phyloP scores from a whole-genome alignment of 345 rosid genomes.

The Raphanus raphanistrum region DNA sequence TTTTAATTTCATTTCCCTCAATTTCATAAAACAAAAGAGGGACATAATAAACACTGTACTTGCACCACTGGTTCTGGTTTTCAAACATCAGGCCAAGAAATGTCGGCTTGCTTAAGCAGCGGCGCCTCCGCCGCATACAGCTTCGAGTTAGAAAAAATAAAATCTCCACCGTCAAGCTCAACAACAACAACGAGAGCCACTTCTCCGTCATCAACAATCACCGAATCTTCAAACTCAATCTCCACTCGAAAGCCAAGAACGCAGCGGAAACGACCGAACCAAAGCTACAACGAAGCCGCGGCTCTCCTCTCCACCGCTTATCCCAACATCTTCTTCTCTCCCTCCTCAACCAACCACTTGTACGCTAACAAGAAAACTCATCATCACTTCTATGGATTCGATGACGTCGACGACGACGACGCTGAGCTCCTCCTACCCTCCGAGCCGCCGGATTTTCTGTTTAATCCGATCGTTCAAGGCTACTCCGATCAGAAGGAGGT shows the following conservation, averaged over 20 bases:
- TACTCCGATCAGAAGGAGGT: slow-evolving; percentile 41
- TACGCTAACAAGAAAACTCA: slow-evolving; percentile 24
- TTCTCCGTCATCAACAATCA: slow-evolving; percentile 80
- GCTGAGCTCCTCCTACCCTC: slow-evolving; percentile 60
- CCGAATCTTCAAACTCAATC: slow-evolving; percentile 72
- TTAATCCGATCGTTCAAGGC: slow-evolving; percentile 45
- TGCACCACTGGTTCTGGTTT: neutral
- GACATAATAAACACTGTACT: neutral
- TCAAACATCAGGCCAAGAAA: slow-evolving; percentile 28
- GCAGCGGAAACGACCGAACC: slow-evolving; percentile 83
- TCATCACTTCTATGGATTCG: slow-evolving; percentile 38
- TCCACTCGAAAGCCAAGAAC: slow-evolving; percentile 84
- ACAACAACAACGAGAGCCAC: slow-evolving; percentile 48
- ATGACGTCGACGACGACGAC: slow-evolving; percentile 51
- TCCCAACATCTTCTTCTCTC: slow-evolving; percentile 72
- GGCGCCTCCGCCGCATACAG: slow-evolving; percentile 62
- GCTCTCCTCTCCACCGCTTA: slow-evolving; percentile 88
- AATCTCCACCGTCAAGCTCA: slow-evolving; percentile 53
- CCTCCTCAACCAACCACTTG: slow-evolving; percentile 32
- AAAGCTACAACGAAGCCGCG: slow-evolving; percentile 92
- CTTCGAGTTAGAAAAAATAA: slow-evolving; percentile 72
- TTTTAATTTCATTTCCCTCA: neutral
- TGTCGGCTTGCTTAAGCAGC: slow-evolving; percentile 80
- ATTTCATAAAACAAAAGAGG: neutral
- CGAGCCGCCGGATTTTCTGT: slow-evolving; percentile 54